phyloP scores from a whole-genome alignment of 352 stramenopile genomes.

The Albugo candida region DNA sequence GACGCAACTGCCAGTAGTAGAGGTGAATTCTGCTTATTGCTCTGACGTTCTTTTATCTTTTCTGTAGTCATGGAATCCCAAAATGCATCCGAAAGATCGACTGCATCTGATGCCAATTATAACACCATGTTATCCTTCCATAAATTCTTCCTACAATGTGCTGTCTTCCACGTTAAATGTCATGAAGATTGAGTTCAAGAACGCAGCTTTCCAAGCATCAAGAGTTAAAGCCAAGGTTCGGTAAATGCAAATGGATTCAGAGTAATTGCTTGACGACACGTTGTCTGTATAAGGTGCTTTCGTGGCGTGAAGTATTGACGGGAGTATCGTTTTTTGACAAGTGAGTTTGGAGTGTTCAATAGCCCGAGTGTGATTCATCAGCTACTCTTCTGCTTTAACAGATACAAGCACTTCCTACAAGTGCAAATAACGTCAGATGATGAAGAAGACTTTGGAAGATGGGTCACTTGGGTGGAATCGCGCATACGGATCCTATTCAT shows the following conservation, averaged over 20 bases:
- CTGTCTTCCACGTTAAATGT: slow-evolving; percentile 78
- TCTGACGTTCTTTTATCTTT: neutral
- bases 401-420: slow-evolving; percentile 61
- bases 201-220: slow-evolving; percentile 31
- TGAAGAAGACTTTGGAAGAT: slow-evolving; percentile 34
- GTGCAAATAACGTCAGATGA: slow-evolving; percentile 43
- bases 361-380: neutral
- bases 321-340: slow-evolving; percentile 1
- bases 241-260: neutral
- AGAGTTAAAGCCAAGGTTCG: slow-evolving; percentile 71
- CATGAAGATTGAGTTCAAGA: slow-evolving; percentile 79
- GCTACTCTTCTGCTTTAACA: slow-evolving; percentile 9
- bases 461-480: slow-evolving; percentile 80
- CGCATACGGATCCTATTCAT: slow-evolving; percentile 62
- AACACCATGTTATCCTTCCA: slow-evolving; percentile 93
- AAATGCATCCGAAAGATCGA: slow-evolving; percentile 61
- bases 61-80: slow-evolving; percentile 79
- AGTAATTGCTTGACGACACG: neutral
- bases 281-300: neutral
- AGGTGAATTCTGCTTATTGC: slow-evolving; percentile 2
- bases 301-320: neutral
- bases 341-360: neutral
- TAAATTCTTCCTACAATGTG: slow-evolving; percentile 98
- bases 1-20: neutral
- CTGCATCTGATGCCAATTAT: slow-evolving; percentile 97